Evolutionary conservation across 2,329 filamentous ascomycete species (phyloP), one percentile per base, ranked within the genome.

Genomic region (Aspergillus intermedius): DNA sequence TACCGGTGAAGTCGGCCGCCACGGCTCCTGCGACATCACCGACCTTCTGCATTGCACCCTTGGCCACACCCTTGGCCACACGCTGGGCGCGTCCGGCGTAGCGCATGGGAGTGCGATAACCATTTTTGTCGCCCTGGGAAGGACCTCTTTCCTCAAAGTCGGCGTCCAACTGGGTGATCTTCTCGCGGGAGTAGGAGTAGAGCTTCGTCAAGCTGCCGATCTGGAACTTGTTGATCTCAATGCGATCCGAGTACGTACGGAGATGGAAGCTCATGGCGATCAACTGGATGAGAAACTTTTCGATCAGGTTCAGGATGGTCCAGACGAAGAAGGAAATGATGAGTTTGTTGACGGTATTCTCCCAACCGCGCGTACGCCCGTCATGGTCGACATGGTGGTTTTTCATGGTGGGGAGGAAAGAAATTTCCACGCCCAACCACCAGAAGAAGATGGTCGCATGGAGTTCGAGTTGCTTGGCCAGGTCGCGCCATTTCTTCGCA

Each of bases 211-310:
- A 65, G 57, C 78, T 81, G 9, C 77, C 82, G 49, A 95, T 90
- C 62, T 94, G 87, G 54, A 91, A 89, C 65, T 95, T 95, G 75
- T 95, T 95, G 67, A 91, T 78, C 53, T 93, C 88, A 59, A 96
- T 96, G 13, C 91, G 79, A 58, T 91, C 88, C 21, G 88, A 84
- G 61, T 97, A 97, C 0, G 91, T 96, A 41, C 91, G 81, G 49
- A 88, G 76, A 66, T 97, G 91, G 69, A 97, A 97, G 53, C 86
- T 90, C 49, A 91, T 91, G 28, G 91, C 91, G 57, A 97, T 95
- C 71, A 95, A 84, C 63, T 96, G 91, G 48, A 96, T 95, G 57
- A 95, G 80, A 51, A 96, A 87, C 74, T 96, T 97, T 68, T 96
- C 91, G 46, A 86, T 76, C 51, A 93, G 86, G 68, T 97, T 96